Conservation (phyloP, 768 basidiomycete species). For the Panaeolus papilionaceus region DNA sequence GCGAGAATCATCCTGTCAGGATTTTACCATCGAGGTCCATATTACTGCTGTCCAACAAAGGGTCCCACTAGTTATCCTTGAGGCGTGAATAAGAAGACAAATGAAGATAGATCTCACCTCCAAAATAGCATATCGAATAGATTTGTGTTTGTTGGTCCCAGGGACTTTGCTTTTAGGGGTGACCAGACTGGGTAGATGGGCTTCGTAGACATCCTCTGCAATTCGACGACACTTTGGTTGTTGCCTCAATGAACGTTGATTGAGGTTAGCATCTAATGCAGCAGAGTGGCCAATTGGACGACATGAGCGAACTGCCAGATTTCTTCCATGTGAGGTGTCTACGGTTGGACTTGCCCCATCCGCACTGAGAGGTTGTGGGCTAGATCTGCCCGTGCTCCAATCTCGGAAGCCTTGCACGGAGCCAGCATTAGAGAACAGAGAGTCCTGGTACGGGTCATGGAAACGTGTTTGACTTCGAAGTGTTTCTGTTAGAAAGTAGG, state of each 20-base stretch:
- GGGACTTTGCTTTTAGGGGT: conserved; percentile 75
- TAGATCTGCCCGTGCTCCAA: conserved; percentile 71
- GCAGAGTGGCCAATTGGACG: conserved; percentile 63
- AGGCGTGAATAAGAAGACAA: conserved; percentile 20
- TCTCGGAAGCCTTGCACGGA: conserved; percentile 82
- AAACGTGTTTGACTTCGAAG: conserved; percentile 85
- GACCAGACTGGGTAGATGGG: conserved; percentile 74
- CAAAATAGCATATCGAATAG: conserved; percentile 85
- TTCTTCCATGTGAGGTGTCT: conserved; percentile 39
- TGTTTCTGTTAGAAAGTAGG: conserved; percentile 86
- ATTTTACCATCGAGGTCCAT: conserved; percentile 76
- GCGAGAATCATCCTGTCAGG: background rate
- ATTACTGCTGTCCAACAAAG: conserved; percentile 88
- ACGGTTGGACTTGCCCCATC: conserved; percentile 29
- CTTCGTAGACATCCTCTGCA: conserved; percentile 72
- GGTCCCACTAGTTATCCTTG: conserved; percentile 69
- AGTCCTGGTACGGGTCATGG: conserved; percentile 89
- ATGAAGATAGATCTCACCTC: conserved; percentile 56
- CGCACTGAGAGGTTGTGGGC: conserved; percentile 51
- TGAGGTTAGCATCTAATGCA: conserved; percentile 39
- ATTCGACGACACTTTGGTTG: conserved; percentile 54
- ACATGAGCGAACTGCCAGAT: conserved; percentile 69
- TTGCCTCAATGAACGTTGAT: conserved; percentile 26
- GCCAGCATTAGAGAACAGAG: conserved; percentile 80
- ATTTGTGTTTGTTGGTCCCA: conserved; percentile 65